A percentile compares a stretch with the other conserved stretches of the same genome.
phyloP scores from a whole-genome alignment of 139 green algal species.

The Ulvella scutata region DNA sequence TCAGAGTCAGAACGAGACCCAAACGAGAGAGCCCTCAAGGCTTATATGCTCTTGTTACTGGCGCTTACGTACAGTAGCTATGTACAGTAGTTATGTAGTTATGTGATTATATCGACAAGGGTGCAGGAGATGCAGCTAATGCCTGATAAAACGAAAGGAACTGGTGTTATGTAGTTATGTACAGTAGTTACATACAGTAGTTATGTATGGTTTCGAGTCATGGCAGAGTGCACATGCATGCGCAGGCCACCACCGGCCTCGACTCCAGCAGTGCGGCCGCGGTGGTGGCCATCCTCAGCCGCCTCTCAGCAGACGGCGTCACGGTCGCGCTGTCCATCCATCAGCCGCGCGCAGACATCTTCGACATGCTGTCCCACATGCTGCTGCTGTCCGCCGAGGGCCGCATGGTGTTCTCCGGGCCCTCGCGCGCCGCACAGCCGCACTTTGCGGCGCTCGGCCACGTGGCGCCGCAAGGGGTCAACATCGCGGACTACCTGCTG shows the following conservation, averaged over 20 bases:
- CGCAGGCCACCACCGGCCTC: neutral
- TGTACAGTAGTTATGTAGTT: neutral
- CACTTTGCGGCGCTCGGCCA: conserved; percentile 32
- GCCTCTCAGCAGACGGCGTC: conserved; percentile 24
- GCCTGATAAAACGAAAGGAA: neutral
- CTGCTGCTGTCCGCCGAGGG: conserved; percentile 32
- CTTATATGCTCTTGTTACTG: too few relatives aligned
- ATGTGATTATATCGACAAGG: neutral
- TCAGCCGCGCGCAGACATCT: conserved; percentile 48
- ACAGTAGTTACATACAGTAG: too few relatives aligned
- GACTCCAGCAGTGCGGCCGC: conserved; percentile 34
- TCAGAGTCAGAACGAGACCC: too few relatives aligned
- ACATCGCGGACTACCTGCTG: conserved; percentile 45
- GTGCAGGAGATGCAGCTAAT: neutral
- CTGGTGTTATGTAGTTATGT: too few relatives aligned
- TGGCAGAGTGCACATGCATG: neutral
- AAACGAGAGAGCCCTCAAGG: too few relatives aligned
- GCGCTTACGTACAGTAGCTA: neutral
- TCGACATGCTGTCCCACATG: conserved; percentile 34
- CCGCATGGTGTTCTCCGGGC: conserved; percentile 34
- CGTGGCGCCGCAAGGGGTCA: conserved; percentile 7
- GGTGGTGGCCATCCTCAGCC: conserved; percentile 46
- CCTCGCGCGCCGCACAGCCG: conserved; percentile 8
- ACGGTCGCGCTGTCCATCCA: conserved; percentile 46
- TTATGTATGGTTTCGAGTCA: too few relatives aligned